phyloP scores from a whole-genome alignment of 768 basidiomycete genomes.

The Mrakia gelida region DNA sequence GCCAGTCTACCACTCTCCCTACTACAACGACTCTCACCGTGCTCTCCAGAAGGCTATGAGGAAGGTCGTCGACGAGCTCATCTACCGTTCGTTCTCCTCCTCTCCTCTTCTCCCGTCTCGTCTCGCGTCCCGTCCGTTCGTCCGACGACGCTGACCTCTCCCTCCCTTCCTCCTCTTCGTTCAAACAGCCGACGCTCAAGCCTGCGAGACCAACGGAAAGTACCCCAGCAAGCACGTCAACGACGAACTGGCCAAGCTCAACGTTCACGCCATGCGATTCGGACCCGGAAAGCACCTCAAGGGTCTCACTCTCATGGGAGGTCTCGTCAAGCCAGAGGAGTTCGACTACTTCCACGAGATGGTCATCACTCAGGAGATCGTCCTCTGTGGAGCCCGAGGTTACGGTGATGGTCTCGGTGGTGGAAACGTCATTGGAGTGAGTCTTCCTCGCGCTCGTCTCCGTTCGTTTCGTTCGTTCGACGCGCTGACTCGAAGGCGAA shows the following conservation, averaged over 20 bases:
- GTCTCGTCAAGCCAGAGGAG: conserved; percentile 72
- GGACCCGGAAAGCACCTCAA: conserved; percentile 77
- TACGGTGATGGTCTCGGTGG: conserved; percentile 71
- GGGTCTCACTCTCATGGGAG: conserved; percentile 69
- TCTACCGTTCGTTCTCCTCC: conserved; percentile 49
- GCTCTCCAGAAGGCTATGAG: conserved; percentile 50
- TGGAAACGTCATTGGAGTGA: conserved; percentile 67
- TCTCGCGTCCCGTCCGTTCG: background rate
- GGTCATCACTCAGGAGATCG: conserved; percentile 71
- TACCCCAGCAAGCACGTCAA: conserved; percentile 70
- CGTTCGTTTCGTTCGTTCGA: too few relatives aligned
- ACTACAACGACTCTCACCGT: conserved; percentile 64
- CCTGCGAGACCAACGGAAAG: conserved; percentile 85
- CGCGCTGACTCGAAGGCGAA: too few relatives aligned
- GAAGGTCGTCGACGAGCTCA: conserved; percentile 63
- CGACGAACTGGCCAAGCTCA: conserved; percentile 65
- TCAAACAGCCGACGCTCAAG: conserved; percentile 56
- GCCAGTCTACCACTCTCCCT: conserved; percentile 66
- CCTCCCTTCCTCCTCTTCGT: background rate
- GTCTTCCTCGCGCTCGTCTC: too few relatives aligned
- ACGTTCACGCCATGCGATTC: conserved; percentile 67
- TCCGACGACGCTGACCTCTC: background rate
- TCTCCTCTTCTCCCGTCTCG: conserved; percentile 36
- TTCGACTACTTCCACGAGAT: conserved; percentile 65
- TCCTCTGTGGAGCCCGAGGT: conserved; percentile 64